These are phyloP conservation scores for Xylaria sp. DNA, from an alignment of 2,329 filamentous ascomycete species.

Conservation along the genomic window DNA sequence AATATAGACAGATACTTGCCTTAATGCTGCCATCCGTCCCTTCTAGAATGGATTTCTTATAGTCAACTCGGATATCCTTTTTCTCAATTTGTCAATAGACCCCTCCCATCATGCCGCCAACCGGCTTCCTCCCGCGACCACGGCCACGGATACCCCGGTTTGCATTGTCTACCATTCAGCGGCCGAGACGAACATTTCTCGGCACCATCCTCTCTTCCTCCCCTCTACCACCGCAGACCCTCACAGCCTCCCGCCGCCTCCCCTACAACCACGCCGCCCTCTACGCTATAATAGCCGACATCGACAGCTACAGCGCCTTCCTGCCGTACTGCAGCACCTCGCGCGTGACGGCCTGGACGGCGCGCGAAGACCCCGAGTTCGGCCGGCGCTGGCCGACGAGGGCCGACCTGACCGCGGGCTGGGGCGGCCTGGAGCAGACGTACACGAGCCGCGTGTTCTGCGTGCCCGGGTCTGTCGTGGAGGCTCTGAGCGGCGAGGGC, in stretches of 20 bases:
- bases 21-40: neutral
- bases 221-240: slow-evolving; percentile 60
- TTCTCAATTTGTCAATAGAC: neutral
- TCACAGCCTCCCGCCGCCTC: slow-evolving; percentile 79
- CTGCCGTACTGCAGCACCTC: slow-evolving; percentile 90
- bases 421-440: slow-evolving; percentile 82
- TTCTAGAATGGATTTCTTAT: slow-evolving; percentile 33
- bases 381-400: slow-evolving; percentile 72
- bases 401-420: slow-evolving; percentile 85
- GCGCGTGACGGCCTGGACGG: slow-evolving; percentile 78
- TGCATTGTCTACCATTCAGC: neutral
- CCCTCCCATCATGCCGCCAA: slow-evolving; percentile 32
- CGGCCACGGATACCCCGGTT: slow-evolving; percentile 32
- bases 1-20: slow-evolving; percentile 8
- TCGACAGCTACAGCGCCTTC: slow-evolving; percentile 84
- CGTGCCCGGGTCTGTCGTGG: slow-evolving; percentile 74
- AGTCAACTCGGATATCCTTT: slow-evolving; percentile 13
- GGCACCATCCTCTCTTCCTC: slow-evolving; percentile 43
- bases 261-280: slow-evolving; percentile 77
- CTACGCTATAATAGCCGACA: slow-evolving; percentile 88
- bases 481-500: slow-evolving; percentile 75
- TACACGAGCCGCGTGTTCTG: slow-evolving; percentile 86
- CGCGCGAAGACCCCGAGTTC: slow-evolving; percentile 47
- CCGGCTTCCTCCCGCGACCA: slow-evolving; percentile 25
- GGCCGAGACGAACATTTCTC: slow-evolving; percentile 44